Conservation (phyloP, 1,284 basidiomycete species). For the Mycena sp. region DNA sequence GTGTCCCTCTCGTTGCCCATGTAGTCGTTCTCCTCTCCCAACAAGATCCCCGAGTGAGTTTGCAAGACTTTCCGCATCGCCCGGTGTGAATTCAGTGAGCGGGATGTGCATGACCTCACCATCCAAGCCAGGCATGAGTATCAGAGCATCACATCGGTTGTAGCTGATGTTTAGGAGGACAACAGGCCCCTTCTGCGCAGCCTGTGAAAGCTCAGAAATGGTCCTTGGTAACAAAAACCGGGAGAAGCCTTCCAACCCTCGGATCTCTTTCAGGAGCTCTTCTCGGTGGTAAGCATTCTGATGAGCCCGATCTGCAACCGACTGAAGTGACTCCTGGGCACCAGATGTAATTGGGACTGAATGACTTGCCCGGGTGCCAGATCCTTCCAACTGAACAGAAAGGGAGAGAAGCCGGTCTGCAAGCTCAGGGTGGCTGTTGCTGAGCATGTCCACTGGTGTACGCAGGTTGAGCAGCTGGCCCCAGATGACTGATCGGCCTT, state of each 20-base stretch:
- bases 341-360: not conserved
- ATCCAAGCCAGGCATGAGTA: not conserved
- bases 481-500: not conserved
- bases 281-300: not conserved
- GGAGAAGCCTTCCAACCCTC: not conserved
- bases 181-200: conserved; percentile 6
- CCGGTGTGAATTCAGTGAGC: not conserved
- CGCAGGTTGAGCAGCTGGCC: not conserved
- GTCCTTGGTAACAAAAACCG: not conserved
- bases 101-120: conserved; percentile 1
- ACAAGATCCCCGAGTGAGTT: not conserved
- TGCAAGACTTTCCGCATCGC: not conserved
- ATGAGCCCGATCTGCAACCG: not conserved
- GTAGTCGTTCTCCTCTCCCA: not conserved
- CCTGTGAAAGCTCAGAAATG: not conserved
- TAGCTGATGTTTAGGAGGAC: not conserved
- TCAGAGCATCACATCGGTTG: conserved; percentile 5
- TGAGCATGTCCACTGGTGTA: not conserved
- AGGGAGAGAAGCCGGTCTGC: not conserved
- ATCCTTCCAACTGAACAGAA: not conserved
- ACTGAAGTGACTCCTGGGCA: not conserved
- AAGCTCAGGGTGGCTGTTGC: not conserved
- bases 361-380: not conserved
- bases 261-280: not conserved
- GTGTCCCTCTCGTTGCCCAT: not conserved